Evolutionary conservation across 345 rosid species (phyloP), one percentile per base, ranked within the genome.

Genomic region (Gossypium australe): DNA sequence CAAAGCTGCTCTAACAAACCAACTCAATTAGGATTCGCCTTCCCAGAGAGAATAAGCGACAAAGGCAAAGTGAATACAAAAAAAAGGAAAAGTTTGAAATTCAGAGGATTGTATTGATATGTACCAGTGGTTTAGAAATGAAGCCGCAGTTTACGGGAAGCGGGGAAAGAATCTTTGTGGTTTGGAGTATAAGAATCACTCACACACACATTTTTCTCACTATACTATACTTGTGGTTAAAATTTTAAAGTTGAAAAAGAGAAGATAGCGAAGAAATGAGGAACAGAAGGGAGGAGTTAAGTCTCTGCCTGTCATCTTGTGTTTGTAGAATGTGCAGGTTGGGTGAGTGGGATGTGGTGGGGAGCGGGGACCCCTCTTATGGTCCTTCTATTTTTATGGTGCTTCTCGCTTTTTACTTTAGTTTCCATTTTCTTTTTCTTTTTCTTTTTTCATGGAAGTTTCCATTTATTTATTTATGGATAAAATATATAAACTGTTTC

Each of bases 61-160:
- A 67, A 65, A 72, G 48, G 58, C 58, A 78, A 59, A 67, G 71
- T 53, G 73, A 60, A 75, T 59, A 70, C 48, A 4, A 62, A 14
- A 41, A 41, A 63, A 67, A 29, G 41, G 41, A 5, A 5, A 2
- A 53, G 58, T 56, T 60, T 52, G 76, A 55, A 76, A 55, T 68
- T 49, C 62, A 70, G 38, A 52, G 69, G 72, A 70, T 20, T 61
- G 71, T 44, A 41, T 71, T 14, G 22, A 45, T 29, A 24, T 75
- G 78, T 60, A 67, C 78, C 80, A 67, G 77, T 25, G 75, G 67
- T 53, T 53, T 58, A 79, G 12, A 14, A 53, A 55, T 75, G 70
- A 78, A 67, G 67, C 67, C 44, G 38, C 55, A 56, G 27, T 47
- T 41, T 11, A 63, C 29, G 43, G 74, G 78, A 76, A 76, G 83